These are phyloP conservation scores for Nothomitra cinnamomea DNA, from an alignment of 2,329 filamentous ascomycete genomes.

Conservation along the genomic window DNA sequence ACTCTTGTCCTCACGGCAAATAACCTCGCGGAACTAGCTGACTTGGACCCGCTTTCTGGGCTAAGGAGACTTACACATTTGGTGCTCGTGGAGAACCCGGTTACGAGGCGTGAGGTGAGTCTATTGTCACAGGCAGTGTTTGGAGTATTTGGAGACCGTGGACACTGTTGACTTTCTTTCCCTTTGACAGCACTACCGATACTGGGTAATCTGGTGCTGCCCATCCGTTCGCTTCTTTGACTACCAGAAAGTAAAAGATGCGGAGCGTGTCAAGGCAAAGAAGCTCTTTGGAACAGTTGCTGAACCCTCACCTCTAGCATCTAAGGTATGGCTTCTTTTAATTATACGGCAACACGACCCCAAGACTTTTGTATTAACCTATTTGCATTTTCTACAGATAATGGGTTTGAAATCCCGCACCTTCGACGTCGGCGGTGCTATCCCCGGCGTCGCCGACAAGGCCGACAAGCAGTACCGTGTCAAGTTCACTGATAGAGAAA, in stretches of 20 bases:
- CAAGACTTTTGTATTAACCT: not conserved
- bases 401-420: slow-evolving; percentile 68
- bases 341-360: not conserved
- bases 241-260: slow-evolving; percentile 78
- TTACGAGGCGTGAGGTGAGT: slow-evolving; percentile 78
- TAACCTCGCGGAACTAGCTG: slow-evolving; percentile 64
- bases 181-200: slow-evolving; percentile 59
- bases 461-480: slow-evolving; percentile 52
- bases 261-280: slow-evolving; percentile 56
- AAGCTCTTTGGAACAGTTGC: slow-evolving; percentile 71
- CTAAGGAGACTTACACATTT: slow-evolving; percentile 62
- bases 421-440: slow-evolving; percentile 36
- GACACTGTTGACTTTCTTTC: not conserved
- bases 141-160: not conserved
- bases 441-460: slow-evolving; percentile 18
- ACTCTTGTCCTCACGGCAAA: slow-evolving; percentile 76
- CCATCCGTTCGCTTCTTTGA: slow-evolving; percentile 80
- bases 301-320: slow-evolving; percentile 65
- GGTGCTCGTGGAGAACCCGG: slow-evolving; percentile 71
- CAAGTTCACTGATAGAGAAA: slow-evolving; percentile 77
- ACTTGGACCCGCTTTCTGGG: slow-evolving; percentile 61
- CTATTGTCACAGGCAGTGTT: not conserved
- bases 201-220: slow-evolving; percentile 78
- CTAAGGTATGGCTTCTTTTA: slow-evolving; percentile 34
- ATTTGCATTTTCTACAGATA: slow-evolving; percentile 33